These are phyloP conservation scores for Eutypa lata DNA, from an alignment of 2,329 filamentous ascomycete species.

Conservation along the genomic window DNA sequence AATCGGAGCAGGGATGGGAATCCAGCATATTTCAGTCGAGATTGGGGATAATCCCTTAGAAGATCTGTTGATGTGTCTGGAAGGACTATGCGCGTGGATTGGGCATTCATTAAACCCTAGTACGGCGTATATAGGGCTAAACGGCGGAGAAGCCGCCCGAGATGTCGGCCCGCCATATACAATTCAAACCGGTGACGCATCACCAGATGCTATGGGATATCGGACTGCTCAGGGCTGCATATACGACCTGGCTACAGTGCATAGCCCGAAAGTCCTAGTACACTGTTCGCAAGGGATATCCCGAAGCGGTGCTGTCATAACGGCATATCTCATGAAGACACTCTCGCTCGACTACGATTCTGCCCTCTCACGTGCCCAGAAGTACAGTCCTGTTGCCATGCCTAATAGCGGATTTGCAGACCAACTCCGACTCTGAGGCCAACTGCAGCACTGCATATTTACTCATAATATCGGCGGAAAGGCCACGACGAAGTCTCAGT, in stretches of 20 bases:
- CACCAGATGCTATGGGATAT: neutral
- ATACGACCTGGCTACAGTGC: neutral
- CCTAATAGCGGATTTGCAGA: conserved; percentile 1
- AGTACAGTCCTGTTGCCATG: neutral
- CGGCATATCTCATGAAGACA: neutral
- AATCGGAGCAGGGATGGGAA: neutral
- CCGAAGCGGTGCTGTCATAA: neutral
- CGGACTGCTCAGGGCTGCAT: neutral
- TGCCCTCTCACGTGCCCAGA: neutral
- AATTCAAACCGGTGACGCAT: too few relatives aligned
- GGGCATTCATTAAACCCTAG: neutral
- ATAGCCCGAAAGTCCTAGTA: neutral
- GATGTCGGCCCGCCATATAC: too few relatives aligned
- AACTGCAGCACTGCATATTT: neutral
- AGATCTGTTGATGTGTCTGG: neutral
- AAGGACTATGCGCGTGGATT: neutral
- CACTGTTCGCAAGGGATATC: conserved; percentile 1
- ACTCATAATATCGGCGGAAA: neutral
- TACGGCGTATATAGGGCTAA: neutral
- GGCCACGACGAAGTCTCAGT: neutral
- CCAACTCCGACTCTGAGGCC: neutral
- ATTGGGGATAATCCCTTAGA: neutral
- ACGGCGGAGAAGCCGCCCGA: neutral
- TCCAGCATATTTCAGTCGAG: neutral
- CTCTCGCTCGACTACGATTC: neutral